phyloP scores from a whole-genome alignment of 352 stramenopile species.

The Elongisporangium prolatum region DNA sequence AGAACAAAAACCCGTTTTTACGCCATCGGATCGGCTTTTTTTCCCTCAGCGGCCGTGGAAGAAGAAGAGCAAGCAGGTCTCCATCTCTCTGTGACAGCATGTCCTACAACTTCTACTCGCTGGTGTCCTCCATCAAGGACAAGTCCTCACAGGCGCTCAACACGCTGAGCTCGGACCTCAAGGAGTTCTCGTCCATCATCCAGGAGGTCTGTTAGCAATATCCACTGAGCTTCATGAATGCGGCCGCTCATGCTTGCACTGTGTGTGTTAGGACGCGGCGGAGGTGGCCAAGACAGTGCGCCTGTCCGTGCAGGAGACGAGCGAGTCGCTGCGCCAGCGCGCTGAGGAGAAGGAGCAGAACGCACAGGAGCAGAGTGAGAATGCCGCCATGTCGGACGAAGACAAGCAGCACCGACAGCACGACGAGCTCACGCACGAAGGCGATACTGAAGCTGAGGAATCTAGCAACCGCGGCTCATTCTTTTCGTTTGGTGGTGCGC shows the following conservation, averaged over 20 bases:
- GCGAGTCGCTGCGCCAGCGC: constrained; percentile 32
- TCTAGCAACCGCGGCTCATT: constrained; percentile 26
- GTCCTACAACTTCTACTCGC: constrained; percentile 43
- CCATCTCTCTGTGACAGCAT: constrained; percentile 7
- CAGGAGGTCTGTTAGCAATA: constrained; percentile 30
- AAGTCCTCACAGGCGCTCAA: constrained; percentile 66
- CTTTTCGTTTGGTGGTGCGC: constrained; percentile 34
- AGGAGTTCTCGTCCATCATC: constrained; percentile 65
- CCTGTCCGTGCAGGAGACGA: constrained; percentile 48
- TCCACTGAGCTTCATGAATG: not conserved
- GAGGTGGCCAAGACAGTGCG: constrained; percentile 52
- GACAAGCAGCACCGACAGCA: constrained; percentile 5
- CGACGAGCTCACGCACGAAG: constrained; percentile 7
- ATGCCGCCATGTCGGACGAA: constrained; percentile 8
- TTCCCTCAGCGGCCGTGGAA: not conserved
- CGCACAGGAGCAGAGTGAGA: constrained; percentile 12
- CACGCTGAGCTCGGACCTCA: constrained; percentile 67
- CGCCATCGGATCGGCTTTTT: not conserved
- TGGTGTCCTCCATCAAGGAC: constrained; percentile 31
- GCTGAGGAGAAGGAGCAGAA: constrained; percentile 27
- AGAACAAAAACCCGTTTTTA: constrained; percentile 1
- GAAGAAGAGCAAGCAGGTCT: constrained; percentile 3
- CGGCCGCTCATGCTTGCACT: not conserved
- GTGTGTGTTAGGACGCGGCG: constrained; percentile 29
- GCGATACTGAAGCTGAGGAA: not conserved